A percentile compares a stretch with the other conserved stretches of the same genome.
These are phyloP conservation scores for Chernovozyma aurita DNA, from an alignment of 1,139 yeast species.

Conservation along the genomic window DNA sequence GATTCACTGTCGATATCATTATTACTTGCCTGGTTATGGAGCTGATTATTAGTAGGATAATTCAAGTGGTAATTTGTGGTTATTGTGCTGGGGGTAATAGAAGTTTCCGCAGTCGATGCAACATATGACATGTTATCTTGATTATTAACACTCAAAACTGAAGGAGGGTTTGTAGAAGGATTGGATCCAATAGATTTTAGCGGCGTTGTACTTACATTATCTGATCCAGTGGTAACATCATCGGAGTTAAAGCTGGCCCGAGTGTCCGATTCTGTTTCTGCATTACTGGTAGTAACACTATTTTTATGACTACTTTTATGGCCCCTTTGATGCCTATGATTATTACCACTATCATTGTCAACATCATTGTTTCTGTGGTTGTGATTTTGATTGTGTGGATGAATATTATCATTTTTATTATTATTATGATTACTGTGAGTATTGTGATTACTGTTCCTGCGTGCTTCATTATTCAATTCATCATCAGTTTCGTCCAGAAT, in stretches of 20 bases:
- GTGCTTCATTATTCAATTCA: conserved; percentile 6
- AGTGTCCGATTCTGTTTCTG: not conserved
- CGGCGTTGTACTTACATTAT: conserved; percentile 48
- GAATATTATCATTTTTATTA: not conserved
- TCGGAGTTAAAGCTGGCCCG: conserved; percentile 19
- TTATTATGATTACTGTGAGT: no score
- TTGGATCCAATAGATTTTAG: conserved; percentile 46
- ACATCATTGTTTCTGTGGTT: conserved; percentile 1
- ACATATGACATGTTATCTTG: conserved; percentile 34
- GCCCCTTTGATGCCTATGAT: conserved; percentile 1
- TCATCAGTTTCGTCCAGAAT: conserved; percentile 3
- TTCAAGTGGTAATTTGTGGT: conserved; percentile 2
- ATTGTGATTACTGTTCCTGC: not conserved
- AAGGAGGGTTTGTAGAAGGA: conserved; percentile 44
- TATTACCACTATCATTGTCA: conserved; percentile 6
- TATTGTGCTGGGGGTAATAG: conserved; percentile 40
- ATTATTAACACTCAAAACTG: conserved; percentile 39
- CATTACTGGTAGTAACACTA: conserved; percentile 9
- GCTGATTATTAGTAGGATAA: conserved; percentile 1
- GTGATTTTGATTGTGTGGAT: conserved; percentile 1
- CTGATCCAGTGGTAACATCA: conserved; percentile 17
- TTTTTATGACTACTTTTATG: conserved; percentile 6
- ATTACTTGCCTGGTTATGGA: not conserved
- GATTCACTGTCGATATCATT: conserved; percentile 44
- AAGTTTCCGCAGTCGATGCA: conserved; percentile 52